Base-by-base conservation (phyloP, 345 rosid species). In the Eucalyptus albens region DNA sequence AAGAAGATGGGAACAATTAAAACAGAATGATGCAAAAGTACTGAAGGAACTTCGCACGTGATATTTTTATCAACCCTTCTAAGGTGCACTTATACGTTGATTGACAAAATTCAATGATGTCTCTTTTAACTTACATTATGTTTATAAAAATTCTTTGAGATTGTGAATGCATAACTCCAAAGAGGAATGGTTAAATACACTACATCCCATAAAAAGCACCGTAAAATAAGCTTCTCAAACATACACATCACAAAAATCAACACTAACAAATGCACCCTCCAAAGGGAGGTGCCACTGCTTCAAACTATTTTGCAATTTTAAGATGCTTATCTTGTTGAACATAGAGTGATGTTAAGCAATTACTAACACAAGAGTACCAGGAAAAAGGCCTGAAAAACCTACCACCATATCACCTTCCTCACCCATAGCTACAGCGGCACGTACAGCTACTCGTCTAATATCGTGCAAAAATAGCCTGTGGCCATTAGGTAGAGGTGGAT, bases 341-440 rank as follows among this genome's bases (percentile, higher is more conserved):
- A 86, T 53, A 50, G 44, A 88, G 8, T 87, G 26, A 77, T 45
- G 42, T 81, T 88, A 59, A 59, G 77, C 21, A 55, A 65, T 77
- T 87, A 21, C 65, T 6, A 91, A 15, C 16, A 33, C 33, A 29
- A 50, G 86, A 89, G 88, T 65, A 62, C 50, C 53, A 85, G 86
- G 7, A 55, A 87, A 89, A n/a, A 49, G 91, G 89, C 8, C 87
- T 59, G 42, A 87, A 90, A 89, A 87, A 95, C 99, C 97, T 96
- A 97, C 99, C 92, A 97, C 97, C 95, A 97, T 90, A 88, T 97
- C 99, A 15, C 99, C 99, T 94, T 98, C 99, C 95, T 98, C 99
- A 33, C 99, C 99, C 99, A 96, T 96, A 87, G 98, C 98, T 90
- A 96, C 98, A 80, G 98, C 99, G 91, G 96, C 95, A 60, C 98